Percentiles rank a stretch among this genome's conserved stretches.
Conservation (phyloP, 164 flowering plant species). For the Buxus sempervirens region DNA sequence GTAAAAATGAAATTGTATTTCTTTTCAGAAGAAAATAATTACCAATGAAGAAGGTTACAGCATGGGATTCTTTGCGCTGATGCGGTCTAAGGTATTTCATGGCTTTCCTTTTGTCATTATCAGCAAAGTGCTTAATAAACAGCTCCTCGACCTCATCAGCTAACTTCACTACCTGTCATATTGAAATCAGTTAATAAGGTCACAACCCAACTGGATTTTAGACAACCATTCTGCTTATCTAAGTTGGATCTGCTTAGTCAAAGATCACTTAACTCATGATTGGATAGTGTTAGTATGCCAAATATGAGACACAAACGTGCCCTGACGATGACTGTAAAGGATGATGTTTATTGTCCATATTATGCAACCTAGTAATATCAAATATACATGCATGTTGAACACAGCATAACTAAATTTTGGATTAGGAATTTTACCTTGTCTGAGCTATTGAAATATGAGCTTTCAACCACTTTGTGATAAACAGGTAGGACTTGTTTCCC, state of each 20-base stretch:
- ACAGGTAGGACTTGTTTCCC: slow-evolving; percentile 76
- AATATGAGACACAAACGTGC: no score
- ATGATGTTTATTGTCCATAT: no score
- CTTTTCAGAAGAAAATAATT: slow-evolving; percentile 23
- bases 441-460: slow-evolving; percentile 93
- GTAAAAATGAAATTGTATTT: no score
- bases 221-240: slow-evolving; percentile 22
- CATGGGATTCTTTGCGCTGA: slow-evolving; percentile 82
- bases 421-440: slow-evolving; percentile 53
- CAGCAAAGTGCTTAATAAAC: slow-evolving; percentile 69
- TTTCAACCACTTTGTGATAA: slow-evolving; percentile 87
- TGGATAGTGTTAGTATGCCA: no score
- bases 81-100: slow-evolving; percentile 84
- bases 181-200: slow-evolving; percentile 17
- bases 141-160: slow-evolving; percentile 87
- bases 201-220: not conserved
- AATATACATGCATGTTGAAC: no score
- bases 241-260: not conserved
- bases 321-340: no score
- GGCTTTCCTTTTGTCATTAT: slow-evolving; percentile 70
- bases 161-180: slow-evolving; percentile 64
- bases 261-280: no score
- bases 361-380: no score
- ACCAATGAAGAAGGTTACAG: slow-evolving; percentile 91
- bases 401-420: not conserved